Base-by-base conservation (phyloP, 164 flowering plant species). In the Umbellularia californica region DNA sequence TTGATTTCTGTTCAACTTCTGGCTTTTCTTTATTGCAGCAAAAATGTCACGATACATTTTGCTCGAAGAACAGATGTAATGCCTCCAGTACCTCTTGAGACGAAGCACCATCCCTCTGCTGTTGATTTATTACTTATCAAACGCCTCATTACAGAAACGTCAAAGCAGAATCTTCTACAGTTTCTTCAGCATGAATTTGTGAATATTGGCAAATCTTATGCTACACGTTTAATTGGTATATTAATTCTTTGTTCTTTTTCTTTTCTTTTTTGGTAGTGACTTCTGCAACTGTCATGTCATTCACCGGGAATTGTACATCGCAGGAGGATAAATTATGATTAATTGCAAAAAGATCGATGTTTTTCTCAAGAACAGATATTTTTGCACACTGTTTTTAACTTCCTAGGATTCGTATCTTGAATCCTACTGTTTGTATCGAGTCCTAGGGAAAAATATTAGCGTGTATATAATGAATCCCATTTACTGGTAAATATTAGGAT, bases 141-240 rank as follows among this genome's bases (percentile, higher is more conserved):
- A 77, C 93, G 95, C 71, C 93, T 93, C 52, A 93, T 91, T 78
- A 81, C 90, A 33, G 99, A 95, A 72, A 93, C 98, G 77, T 83
- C 97, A 75, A 95, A 90, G 77, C 89, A 80, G 82, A 89, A 80
- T 79, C 95, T 95, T 77, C 74, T 91, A 83, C 99, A 92, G 80
- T 93, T 93, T 87, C 96, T 95, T 79, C 99, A 93, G 86, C 93
- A 93, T 85, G 99, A 95, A 78, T 95, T 92, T 86, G 95, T 95
- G 65, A 93, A 93, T 77, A 90, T 95, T 52, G 84, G 91, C 58
- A 95, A 93, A 80, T 65, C 97, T 12, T 82, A 83, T 85, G 98
- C 99, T 64, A 94, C 87, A 74, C 87, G 99, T 50, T 78, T 95
- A 76, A 91, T 95, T 73, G 99, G 99, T 93, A 80, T 83, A 81